A percentile compares a stretch with the other conserved stretches of the same genome.
Conservation (phyloP, 345 rosid genomes). For the Trapa incisa region DNA sequence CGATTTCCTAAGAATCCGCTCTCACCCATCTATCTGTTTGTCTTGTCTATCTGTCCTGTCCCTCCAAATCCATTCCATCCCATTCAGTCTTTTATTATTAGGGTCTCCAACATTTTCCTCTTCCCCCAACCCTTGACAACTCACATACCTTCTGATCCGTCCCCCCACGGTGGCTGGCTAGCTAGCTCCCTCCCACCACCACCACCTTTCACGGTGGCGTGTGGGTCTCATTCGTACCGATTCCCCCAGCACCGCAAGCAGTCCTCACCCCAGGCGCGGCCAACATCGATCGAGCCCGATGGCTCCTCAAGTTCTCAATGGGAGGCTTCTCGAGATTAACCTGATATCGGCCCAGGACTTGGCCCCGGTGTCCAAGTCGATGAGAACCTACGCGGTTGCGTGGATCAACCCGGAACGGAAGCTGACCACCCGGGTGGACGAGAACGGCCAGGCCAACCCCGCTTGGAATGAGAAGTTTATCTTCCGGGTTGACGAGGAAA, state of each 20-base stretch:
- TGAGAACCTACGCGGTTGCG: conserved; percentile 73
- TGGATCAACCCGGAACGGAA: conserved; percentile 65
- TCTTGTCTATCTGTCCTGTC: background rate
- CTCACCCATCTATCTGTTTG: background rate
- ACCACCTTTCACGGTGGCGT: background rate
- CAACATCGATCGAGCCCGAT: conserved; percentile 5
- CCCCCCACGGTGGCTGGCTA: background rate
- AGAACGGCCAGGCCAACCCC: conserved; percentile 47
- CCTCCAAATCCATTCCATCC: background rate
- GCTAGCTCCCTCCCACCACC: background rate
- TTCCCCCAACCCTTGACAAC: no score
- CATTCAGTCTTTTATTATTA: background rate
- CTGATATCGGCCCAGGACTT: conserved; percentile 73
- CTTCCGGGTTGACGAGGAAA: conserved; percentile 58
- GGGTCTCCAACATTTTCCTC: no score
- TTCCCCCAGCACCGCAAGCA: conserved; percentile 3
- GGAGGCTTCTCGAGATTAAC: conserved; percentile 62
- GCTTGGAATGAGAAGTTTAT: conserved; percentile 87
- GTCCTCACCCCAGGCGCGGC: no score
- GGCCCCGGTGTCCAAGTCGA: conserved; percentile 49
- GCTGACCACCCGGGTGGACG: conserved; percentile 61
- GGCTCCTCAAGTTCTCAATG: conserved; percentile 21
- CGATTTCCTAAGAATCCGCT: background rate
- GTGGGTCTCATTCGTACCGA: background rate
- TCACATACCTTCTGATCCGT: no score